Base-by-base conservation (phyloP, 192 early-diverging fungal species). In the Coemansia sp. region DNA sequence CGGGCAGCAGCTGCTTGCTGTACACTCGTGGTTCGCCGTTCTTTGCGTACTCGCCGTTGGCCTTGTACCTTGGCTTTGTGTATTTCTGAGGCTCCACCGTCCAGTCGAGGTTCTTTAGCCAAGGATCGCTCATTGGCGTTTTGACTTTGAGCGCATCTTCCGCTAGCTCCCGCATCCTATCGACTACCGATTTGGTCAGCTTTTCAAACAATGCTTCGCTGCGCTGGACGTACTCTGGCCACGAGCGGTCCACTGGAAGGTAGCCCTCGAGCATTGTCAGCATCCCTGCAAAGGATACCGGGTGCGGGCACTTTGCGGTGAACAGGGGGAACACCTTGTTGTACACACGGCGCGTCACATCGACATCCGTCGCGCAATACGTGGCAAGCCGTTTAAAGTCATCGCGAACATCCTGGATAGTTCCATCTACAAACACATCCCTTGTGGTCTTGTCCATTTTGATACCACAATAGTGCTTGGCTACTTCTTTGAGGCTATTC, bases 311-410 rank as follows among this genome's bases (percentile, higher is more conserved):
- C 36, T 91, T 90, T 17, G 77, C 33, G 17, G 66, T 52, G 60
- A 87, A 98, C 27, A 67, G 70, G 17, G 88, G 86, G 2, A 89
- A 83, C 2, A 92, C 80, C 20, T 55, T 50, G 34, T 69, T 62
- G 49, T 84, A 95, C 14, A 98, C 81, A 23, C 67, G 50, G 26
- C 86, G 83, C 2, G 96, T 97, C 11, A 81, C 73, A 0, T 48
- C 47, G 0, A 96, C 94, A 66, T 98, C 96, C n/a, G 55, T 64
- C 13, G 93, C 92, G 63, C 94, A 97, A 61, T 98, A 98, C 7
- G 30, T 50, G 66, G 92, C 82, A 19, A 90, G 62, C 13, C 67
- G 38, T 10, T 85, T 67, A 55, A 97, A 90, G 41, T 84, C 57
- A 9, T 66, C 54, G 8, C 69, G 55, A 4, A 94, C 75, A n/a